Conservation (phyloP, 225 moss, liverwort and hornwort species). For the Sphagnum contortum region DNA sequence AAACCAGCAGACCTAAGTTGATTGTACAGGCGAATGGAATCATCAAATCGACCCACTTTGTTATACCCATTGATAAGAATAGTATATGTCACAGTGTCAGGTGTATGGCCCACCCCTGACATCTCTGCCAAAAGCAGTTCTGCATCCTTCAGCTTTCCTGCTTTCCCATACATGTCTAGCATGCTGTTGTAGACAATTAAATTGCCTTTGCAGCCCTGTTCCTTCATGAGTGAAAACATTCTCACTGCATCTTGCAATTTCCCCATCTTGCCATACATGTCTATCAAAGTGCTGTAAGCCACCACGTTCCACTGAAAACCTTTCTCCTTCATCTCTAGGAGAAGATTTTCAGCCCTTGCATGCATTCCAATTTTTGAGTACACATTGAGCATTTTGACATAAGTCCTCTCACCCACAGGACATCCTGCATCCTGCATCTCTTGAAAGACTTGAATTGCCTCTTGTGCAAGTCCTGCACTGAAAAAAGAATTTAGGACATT, state of each 20-base stretch:
- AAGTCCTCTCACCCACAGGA: constrained; percentile 34
- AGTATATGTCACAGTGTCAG: constrained; percentile 51
- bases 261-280: constrained; percentile 64
- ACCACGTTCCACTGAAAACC: constrained; percentile 31
- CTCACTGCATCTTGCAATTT: constrained; percentile 36
- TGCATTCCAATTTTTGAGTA: constrained; percentile 54
- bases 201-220: constrained; percentile 41
- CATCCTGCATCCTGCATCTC: constrained; percentile 38
- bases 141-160: constrained; percentile 41
- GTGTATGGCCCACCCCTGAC: constrained; percentile 8
- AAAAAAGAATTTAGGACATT: constrained; percentile 42
- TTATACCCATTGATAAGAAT: constrained; percentile 45
- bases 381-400: constrained; percentile 58
- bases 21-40: constrained; percentile 41
- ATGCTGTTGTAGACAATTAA: constrained; percentile 58
- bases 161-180: constrained; percentile 58
- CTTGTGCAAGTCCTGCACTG: constrained; percentile 18
- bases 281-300: constrained; percentile 60
- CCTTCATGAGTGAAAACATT: constrained; percentile 37
- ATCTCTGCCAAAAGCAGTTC: constrained; percentile 42
- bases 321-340: constrained; percentile 23
- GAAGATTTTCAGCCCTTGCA: constrained; percentile 35
- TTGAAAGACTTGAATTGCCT: constrained; percentile 41
- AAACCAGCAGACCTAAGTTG: constrained; percentile 27
- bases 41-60: constrained; percentile 34